Evolutionary conservation across 495 filamentous ascomycete genomes (phyloP).

Genomic region (Viridothelium virens): DNA sequence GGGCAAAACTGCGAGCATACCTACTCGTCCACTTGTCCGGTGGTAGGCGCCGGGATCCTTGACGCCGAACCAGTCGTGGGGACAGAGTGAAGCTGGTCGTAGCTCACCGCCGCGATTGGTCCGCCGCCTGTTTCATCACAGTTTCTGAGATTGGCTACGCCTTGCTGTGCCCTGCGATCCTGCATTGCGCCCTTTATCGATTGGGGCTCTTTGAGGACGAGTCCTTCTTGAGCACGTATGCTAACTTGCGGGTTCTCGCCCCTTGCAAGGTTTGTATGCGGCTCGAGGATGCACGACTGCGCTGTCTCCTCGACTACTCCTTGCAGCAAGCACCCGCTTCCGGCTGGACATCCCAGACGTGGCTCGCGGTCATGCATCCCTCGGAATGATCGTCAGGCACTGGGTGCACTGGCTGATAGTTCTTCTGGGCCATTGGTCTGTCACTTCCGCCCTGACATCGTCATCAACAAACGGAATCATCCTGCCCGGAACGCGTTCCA

Average conservation of each 20-base stretch:
- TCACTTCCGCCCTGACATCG: background rate
- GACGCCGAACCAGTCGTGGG: background rate
- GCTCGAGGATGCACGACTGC: background rate
- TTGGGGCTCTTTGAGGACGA: background rate
- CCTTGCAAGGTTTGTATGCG: background rate
- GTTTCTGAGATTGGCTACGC: background rate
- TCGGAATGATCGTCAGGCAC: background rate
- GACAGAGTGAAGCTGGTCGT: background rate
- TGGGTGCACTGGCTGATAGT: background rate
- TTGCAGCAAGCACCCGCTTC: background rate
- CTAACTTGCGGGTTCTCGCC: too few species aligned
- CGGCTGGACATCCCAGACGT: background rate
- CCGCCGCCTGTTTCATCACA: background rate
- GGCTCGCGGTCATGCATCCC: background rate
- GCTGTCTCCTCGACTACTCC: background rate
- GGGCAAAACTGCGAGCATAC: background rate
- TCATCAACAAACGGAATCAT: constrained; percentile 8
- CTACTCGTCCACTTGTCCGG: background rate
- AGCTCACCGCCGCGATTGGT: background rate
- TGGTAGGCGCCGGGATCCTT: background rate
- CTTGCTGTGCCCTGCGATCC: background rate
- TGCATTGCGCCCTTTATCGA: background rate
- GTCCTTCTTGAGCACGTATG: too few species aligned
- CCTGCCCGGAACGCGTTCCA: background rate
- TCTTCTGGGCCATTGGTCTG: background rate